These are phyloP conservation scores for Cucurbita argyrosperma DNA, from an alignment of 306 rosid species.

Conservation along the genomic window DNA sequence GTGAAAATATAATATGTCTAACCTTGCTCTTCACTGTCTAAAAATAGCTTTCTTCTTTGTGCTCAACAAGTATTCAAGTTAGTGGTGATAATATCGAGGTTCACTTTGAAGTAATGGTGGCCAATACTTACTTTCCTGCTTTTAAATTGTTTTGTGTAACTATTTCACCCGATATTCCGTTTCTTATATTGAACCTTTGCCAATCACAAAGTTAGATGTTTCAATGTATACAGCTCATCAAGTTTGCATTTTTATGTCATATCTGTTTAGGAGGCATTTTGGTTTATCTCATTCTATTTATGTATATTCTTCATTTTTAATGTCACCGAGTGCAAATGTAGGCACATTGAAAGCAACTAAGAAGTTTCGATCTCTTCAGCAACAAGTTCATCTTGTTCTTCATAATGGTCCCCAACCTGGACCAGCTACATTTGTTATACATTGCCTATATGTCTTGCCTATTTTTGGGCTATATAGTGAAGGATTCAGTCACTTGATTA, in stretches of 20 bases:
- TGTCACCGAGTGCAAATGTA: constrained; percentile 26
- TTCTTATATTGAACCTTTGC: not conserved
- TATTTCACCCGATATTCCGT: not conserved
- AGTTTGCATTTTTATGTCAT: not conserved
- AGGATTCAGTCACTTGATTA: constrained; percentile 81
- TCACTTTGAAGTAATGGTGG: not conserved
- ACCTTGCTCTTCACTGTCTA: not conserved
- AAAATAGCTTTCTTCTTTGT: not conserved
- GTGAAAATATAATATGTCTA: not conserved
- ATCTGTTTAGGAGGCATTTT: not conserved
- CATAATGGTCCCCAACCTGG: constrained; percentile 74
- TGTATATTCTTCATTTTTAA: constrained; percentile 3
- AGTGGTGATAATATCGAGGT: not conserved
- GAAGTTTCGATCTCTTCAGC: constrained; percentile 85
- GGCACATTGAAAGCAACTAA: constrained; percentile 78
- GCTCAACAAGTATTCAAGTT: not conserved
- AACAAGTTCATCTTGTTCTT: constrained; percentile 59
- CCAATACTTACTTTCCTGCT: not conserved
- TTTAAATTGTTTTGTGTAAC: not conserved
- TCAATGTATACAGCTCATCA: not conserved
- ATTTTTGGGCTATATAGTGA: constrained; percentile 43
- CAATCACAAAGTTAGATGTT: not conserved
- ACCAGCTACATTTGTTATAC: constrained; percentile 68
- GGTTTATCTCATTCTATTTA: not conserved
- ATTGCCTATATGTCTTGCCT: constrained; percentile 65